phyloP scores from a whole-genome alignment of 495 filamentous ascomycete genomes.

The Tetracladium setigerum region DNA sequence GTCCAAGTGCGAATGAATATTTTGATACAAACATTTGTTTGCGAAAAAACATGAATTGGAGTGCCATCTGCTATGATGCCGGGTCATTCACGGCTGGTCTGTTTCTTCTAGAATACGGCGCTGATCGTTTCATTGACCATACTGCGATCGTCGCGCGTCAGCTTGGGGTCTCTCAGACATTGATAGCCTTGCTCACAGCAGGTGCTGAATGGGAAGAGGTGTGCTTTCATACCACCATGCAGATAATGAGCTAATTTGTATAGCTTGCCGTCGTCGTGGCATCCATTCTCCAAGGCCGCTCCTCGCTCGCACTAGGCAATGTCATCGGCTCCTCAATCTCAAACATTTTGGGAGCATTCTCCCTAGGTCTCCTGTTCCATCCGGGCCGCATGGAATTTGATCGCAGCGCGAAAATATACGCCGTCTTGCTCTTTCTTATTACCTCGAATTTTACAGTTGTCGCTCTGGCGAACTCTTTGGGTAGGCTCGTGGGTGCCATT shows the following conservation, averaged over 20 bases:
- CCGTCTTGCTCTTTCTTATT: conserved; percentile 27
- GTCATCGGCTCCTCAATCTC: conserved; percentile 47
- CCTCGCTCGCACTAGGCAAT: conserved; percentile 47
- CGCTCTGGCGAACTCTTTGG: conserved; percentile 22
- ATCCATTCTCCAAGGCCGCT: conserved; percentile 35
- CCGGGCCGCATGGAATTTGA: conserved; percentile 29
- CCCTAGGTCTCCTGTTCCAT: conserved; percentile 40
- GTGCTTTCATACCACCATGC: neutral
- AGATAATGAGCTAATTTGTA: neutral
- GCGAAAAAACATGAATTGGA: conserved; percentile 21
- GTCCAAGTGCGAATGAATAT: too few species aligned
- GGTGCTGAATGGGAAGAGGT: conserved; percentile 54
- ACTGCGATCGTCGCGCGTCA: conserved; percentile 41
- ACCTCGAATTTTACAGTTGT: conserved; percentile 32
- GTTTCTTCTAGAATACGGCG: conserved; percentile 37
- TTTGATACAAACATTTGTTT: neutral
- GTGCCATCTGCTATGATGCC: conserved; percentile 27
- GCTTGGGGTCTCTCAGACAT: conserved; percentile 36
- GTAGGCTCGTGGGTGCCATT: conserved; percentile 26
- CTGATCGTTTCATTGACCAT: conserved; percentile 44
- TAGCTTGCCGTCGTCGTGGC: conserved; percentile 47
- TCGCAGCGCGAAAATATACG: conserved; percentile 41
- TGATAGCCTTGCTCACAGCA: conserved; percentile 44
- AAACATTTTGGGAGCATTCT: conserved; percentile 51
- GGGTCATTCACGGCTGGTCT: conserved; percentile 29